Evolutionary conservation across 2,329 filamentous ascomycete species (phyloP).

Genomic region (Ophiostoma australiae): DNA sequence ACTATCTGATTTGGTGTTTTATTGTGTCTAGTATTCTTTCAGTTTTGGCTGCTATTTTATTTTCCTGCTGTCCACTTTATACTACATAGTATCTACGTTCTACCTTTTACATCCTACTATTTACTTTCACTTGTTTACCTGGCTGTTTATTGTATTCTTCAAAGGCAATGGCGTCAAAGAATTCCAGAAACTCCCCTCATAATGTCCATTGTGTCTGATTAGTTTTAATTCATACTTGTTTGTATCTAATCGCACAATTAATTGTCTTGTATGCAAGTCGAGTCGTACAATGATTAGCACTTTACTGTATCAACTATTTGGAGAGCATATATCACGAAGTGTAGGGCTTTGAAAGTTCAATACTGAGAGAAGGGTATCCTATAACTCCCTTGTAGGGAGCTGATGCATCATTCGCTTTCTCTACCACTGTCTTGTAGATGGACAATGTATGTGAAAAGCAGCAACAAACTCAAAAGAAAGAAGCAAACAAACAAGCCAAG

Average conservation of each 20-base stretch:
- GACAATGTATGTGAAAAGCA: not conserved
- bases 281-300: not conserved
- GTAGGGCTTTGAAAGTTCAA: not conserved
- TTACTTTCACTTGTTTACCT: not conserved
- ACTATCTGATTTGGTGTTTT: not conserved
- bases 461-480: not conserved
- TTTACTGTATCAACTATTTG: not conserved
- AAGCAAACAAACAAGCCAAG: not conserved
- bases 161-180: not conserved
- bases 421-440: not conserved
- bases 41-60: not conserved
- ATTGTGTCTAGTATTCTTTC: not conserved
- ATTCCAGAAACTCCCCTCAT: not conserved
- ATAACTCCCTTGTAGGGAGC: not conserved
- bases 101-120: not conserved
- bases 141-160: not conserved
- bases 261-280: not conserved
- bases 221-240: not conserved
- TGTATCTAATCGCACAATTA: not conserved
- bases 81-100: not conserved
- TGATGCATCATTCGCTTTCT: not conserved
- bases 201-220: not conserved
- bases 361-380: not conserved
- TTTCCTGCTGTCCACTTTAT: not conserved
- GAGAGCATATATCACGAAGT: not conserved